A percentile compares a stretch with the other conserved stretches of the same genome.
Conservation (phyloP, 192 early-diverging fungal genomes). For the Podila epicladia region DNA sequence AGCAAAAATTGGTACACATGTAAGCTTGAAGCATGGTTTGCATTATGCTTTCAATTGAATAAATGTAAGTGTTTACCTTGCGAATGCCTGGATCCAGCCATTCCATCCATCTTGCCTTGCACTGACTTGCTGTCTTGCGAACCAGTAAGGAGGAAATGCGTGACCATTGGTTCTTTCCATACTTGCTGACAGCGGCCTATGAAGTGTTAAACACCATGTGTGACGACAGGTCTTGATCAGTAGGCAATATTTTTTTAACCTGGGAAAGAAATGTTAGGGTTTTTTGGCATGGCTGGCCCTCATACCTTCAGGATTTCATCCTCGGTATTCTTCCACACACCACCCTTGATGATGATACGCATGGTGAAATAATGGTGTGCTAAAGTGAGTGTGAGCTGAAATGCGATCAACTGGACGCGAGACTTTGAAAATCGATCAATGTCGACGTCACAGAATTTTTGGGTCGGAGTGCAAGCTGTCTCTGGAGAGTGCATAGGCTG, state of each 20-base stretch:
- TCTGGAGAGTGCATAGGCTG: too few relatives aligned
- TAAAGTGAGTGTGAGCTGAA: neutral
- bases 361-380: conserved; percentile 23
- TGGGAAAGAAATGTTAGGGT: neutral
- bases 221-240: neutral
- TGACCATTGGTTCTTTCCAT: conserved; percentile 99
- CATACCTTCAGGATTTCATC: conserved; percentile 94
- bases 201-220: neutral
- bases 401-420: too few relatives aligned
- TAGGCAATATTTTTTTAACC: neutral
- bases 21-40: neutral
- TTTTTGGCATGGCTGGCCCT: neutral
- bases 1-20: neutral
- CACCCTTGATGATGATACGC: conserved; percentile 84
- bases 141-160: conserved; percentile 96
- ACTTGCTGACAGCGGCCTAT: conserved; percentile 97
- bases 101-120: conserved; percentile 99
- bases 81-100: conserved; percentile 99
- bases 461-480: too few relatives aligned
- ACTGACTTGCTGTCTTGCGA: conserved; percentile 97
- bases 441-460: too few relatives aligned
- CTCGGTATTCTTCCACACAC: conserved; percentile 99
- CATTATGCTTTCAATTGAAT: too few relatives aligned
- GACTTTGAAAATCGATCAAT: too few relatives aligned
- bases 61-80: conserved; percentile 63